A percentile compares a stretch with the other conserved stretches of the same genome.
Conservation (phyloP, 306 rosid genomes). For the Acacia crassicarpa region DNA sequence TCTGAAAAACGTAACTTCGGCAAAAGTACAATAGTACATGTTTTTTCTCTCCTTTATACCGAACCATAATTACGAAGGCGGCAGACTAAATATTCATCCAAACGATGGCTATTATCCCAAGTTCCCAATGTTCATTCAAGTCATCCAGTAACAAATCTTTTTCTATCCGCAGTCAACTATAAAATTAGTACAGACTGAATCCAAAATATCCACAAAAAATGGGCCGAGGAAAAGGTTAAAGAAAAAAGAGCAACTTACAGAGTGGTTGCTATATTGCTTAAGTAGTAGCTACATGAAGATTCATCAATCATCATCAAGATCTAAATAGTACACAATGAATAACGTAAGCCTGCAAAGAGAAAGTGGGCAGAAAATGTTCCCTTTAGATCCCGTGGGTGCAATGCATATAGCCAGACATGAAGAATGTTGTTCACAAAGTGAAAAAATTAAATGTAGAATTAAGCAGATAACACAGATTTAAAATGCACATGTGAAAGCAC, state of each 20-base stretch:
- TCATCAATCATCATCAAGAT: constrained; percentile 52
- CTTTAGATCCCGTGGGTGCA: constrained; percentile 26
- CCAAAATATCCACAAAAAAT: constrained; percentile 29
- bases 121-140: constrained; percentile 12
- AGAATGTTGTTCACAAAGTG: neutral
- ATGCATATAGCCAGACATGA: constrained; percentile 14
- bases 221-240: neutral
- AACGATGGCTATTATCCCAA: neutral
- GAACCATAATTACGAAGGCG: neutral
- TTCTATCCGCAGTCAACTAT: constrained; percentile 22
- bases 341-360: constrained; percentile 78
- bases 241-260: neutral
- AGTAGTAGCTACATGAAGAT: constrained; percentile 46
- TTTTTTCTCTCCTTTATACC: neutral
- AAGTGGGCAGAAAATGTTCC: constrained; percentile 25
- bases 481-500: neutral
- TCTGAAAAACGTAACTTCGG: neutral
- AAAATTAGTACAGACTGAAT: constrained; percentile 33
- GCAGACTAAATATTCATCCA: neutral
- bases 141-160: constrained; percentile 17
- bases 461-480: constrained; percentile 11
- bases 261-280: constrained; percentile 19
- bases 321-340: constrained; percentile 66
- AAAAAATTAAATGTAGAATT: neutral
- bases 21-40: too few species aligned